phyloP scores from a whole-genome alignment of 1,284 basidiomycete species.

The Sanguinoderma infundibulare region DNA sequence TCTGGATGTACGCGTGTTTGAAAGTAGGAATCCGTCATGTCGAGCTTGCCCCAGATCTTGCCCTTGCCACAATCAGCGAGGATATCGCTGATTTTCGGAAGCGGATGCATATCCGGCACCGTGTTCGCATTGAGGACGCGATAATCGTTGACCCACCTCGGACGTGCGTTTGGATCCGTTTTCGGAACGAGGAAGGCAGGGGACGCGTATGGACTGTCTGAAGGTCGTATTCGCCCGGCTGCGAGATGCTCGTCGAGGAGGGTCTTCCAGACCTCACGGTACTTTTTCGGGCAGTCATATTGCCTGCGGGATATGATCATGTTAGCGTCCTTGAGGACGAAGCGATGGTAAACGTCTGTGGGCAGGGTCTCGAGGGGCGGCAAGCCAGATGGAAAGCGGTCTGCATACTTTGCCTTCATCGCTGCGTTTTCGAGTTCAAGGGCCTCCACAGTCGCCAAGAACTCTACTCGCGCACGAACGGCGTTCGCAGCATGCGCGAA shows the following conservation, averaged over 20 bases:
- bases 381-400: slow-evolving; percentile 16
- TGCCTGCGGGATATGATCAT: slow-evolving; percentile 17
- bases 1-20: slow-evolving; percentile 43
- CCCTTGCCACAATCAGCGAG: slow-evolving; percentile 37
- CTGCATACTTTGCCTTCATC: slow-evolving; percentile 7
- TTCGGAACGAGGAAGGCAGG: slow-evolving; percentile 46
- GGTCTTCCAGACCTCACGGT: slow-evolving; percentile 18
- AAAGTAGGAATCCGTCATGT: slow-evolving; percentile 49
- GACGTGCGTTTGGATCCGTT: slow-evolving; percentile 35
- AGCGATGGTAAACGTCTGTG: slow-evolving; percentile 20
- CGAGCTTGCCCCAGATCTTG: slow-evolving; percentile 40
- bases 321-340: slow-evolving; percentile 27
- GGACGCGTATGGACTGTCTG: slow-evolving; percentile 28
- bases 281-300: slow-evolving; percentile 30
- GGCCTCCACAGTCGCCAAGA: neutral
- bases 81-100: slow-evolving; percentile 44
- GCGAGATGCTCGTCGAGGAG: slow-evolving; percentile 23
- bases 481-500: neutral
- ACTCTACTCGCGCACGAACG: neutral
- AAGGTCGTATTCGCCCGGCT: slow-evolving; percentile 12
- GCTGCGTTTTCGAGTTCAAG: neutral
- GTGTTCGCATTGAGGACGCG: slow-evolving; percentile 42
- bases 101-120: slow-evolving; percentile 37
- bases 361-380: slow-evolving; percentile 24
- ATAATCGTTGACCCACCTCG: slow-evolving; percentile 47